These are phyloP conservation scores for Arachnomyces sp. DNA, from an alignment of 2,329 filamentous ascomycete species.

Conservation along the genomic window DNA sequence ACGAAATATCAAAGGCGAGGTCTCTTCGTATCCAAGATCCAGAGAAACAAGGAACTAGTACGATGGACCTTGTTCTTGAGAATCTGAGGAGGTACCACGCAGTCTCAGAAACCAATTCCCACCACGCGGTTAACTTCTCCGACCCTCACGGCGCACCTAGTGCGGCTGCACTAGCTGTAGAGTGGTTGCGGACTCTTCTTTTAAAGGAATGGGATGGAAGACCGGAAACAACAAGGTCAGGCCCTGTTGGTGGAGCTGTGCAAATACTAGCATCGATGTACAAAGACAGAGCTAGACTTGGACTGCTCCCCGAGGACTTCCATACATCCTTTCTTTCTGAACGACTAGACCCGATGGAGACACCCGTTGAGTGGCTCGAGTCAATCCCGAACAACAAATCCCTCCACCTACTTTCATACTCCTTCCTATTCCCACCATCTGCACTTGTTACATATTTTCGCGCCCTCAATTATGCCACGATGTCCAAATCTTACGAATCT, in stretches of 20 bases:
- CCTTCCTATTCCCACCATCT: slow-evolving; percentile 67
- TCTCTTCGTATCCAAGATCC: slow-evolving; percentile 21
- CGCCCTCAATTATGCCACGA: slow-evolving; percentile 75
- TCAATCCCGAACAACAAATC: slow-evolving; percentile 54
- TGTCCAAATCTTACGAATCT: slow-evolving; percentile 71
- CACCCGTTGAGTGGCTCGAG: slow-evolving; percentile 63
- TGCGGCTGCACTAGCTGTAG: slow-evolving; percentile 29
- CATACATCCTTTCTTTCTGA: slow-evolving; percentile 68
- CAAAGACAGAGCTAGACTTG: slow-evolving; percentile 59
- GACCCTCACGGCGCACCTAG: slow-evolving; percentile 13
- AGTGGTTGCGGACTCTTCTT: slow-evolving; percentile 55
- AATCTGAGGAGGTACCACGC: slow-evolving; percentile 9
- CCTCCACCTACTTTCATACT: slow-evolving; percentile 68
- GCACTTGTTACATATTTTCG: slow-evolving; percentile 77
- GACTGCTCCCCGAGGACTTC: slow-evolving; percentile 62
- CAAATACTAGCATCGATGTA: slow-evolving; percentile 64
- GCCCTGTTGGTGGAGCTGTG: slow-evolving; percentile 67
- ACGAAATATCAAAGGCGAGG: slow-evolving; percentile 38
- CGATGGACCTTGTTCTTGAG: slow-evolving; percentile 29
- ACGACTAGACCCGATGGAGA: slow-evolving; percentile 63
- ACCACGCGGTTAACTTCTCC: background rate
- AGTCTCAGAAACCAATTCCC: background rate
- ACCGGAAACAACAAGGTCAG: slow-evolving; percentile 59
- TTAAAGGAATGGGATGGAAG: slow-evolving; percentile 73
- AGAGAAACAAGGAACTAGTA: slow-evolving; percentile 22